Evolutionary conservation across 371 early-diverging fungal species (phyloP).

Genomic region (Mortierella sp.): DNA sequence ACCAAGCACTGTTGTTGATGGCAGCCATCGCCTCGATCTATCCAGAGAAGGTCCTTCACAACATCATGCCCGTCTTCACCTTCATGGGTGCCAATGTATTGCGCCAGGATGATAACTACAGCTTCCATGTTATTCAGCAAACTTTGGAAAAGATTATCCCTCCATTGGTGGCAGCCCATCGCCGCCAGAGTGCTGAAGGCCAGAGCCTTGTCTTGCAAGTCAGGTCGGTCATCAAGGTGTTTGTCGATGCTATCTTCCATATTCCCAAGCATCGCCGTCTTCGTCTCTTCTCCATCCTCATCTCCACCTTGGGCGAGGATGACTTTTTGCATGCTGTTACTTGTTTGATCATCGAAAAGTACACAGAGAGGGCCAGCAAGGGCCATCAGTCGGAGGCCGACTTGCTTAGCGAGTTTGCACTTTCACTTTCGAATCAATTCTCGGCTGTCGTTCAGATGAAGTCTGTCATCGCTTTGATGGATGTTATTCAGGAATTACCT

Average conservation of each 20-base stretch:
- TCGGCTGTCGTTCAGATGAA: conserved; percentile 74
- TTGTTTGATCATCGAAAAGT: conserved; percentile 78
- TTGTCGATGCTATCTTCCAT: conserved; percentile 91
- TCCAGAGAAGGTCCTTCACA: conserved; percentile 88
- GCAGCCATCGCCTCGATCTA: conserved; percentile 86
- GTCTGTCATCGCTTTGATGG: conserved; percentile 69
- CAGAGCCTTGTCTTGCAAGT: conserved; percentile 62
- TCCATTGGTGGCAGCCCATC: conserved; percentile 73
- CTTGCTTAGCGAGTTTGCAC: conserved; percentile 73
- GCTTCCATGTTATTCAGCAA: conserved; percentile 93
- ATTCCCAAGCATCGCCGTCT: conserved; percentile 94
- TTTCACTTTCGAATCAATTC: conserved; percentile 73
- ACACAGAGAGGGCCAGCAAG: conserved; percentile 65
- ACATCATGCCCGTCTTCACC: conserved; percentile 96
- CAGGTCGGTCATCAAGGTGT: conserved; percentile 85
- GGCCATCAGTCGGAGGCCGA: conserved; percentile 66
- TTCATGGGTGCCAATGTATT: conserved; percentile 97
- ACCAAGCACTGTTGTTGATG: conserved; percentile 88
- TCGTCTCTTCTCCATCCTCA: conserved; percentile 85
- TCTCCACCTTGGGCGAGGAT: conserved; percentile 82
- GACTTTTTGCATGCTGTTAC: conserved; percentile 80
- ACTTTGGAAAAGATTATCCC: conserved; percentile 90
- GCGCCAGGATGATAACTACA: conserved; percentile 95
- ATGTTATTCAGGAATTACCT: conserved; percentile 70
- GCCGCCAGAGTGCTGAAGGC: conserved; percentile 60